Conservation (phyloP, 202 grass and related monocot genomes). For the Bolboschoenoplectus hybrid region DNA sequence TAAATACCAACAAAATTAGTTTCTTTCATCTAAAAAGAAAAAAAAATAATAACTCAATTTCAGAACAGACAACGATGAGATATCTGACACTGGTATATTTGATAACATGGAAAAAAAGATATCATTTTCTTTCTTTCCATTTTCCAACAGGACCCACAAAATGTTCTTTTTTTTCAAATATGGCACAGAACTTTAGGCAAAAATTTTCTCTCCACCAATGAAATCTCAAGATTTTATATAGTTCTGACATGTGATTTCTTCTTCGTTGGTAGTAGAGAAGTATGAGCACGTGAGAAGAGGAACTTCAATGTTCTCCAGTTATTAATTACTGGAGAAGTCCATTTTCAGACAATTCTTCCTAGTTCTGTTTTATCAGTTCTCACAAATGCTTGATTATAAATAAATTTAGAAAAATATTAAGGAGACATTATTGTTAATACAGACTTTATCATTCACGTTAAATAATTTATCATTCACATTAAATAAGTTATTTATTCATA, state of each 20-base stretch:
- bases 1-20: not conserved
- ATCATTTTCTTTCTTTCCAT: not conserved
- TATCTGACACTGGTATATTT: conserved; percentile 22
- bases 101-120: not conserved
- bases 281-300: conserved; percentile 20
- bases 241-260: conserved; percentile 2
- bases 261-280: not conserved
- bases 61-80: conserved; percentile 16
- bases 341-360: not conserved
- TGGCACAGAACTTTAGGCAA: conserved; percentile 33
- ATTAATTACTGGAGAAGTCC: not conserved
- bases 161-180: conserved; percentile 10
- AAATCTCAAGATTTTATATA: not conserved
- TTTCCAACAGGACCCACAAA: conserved; percentile 12
- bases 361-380: not conserved
- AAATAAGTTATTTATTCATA: too few relatives aligned
- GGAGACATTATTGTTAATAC: too few relatives aligned
- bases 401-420: too few relatives aligned
- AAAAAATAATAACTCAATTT: not conserved
- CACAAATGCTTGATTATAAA: too few relatives aligned
- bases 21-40: not conserved
- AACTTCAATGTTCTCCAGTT: not conserved
- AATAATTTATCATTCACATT: too few relatives aligned
- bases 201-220: conserved; percentile 13
- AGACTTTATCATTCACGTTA: too few relatives aligned